Conservation (phyloP, 257 asterid genomes). For the Euphrasia confusa region DNA sequence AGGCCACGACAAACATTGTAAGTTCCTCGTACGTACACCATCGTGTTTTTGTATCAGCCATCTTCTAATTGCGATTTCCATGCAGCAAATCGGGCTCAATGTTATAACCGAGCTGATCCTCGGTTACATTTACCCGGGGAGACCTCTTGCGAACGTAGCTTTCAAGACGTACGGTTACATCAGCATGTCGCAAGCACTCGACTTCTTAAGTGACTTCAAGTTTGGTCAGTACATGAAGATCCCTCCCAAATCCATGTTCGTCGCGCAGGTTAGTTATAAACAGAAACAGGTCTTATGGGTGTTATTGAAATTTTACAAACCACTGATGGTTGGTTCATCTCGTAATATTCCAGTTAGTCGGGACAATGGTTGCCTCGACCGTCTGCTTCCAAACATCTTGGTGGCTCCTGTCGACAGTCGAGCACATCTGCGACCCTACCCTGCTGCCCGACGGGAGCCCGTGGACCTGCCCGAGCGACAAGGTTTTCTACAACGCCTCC, state of each 20-base stretch:
- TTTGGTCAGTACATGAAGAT: conserved; percentile 83
- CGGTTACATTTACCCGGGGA: conserved; percentile 64
- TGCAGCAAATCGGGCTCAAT: conserved; percentile 66
- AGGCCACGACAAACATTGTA: conserved; percentile 53
- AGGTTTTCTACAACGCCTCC: conserved; percentile 62
- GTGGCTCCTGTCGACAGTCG: conserved; percentile 51
- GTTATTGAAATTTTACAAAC: too few species aligned
- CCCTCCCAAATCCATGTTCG: conserved; percentile 81
- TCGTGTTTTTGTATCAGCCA: too few species aligned
- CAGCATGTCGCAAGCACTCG: conserved; percentile 64
- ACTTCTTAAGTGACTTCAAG: conserved; percentile 58
- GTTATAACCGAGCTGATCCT: conserved; percentile 64
- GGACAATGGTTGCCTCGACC: conserved; percentile 49
- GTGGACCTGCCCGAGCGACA: conserved; percentile 74
- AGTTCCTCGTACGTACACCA: too few species aligned
- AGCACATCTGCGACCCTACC: conserved; percentile 41
- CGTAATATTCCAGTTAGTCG: conserved; percentile 31
- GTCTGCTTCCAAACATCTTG: conserved; percentile 48
- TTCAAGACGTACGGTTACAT: conserved; percentile 82
- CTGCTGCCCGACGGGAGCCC: conserved; percentile 56
- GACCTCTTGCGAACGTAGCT: conserved; percentile 63
- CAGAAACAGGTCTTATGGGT: too few species aligned
- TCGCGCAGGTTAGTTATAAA: conserved; percentile 26
- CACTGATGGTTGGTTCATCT: too few species aligned
- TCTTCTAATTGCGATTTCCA: not conserved